Percentiles rank a stretch among this genome's conserved stretches.
Conservation (phyloP, 2,329 filamentous ascomycete genomes). For the Arthrinium puccinioides region DNA sequence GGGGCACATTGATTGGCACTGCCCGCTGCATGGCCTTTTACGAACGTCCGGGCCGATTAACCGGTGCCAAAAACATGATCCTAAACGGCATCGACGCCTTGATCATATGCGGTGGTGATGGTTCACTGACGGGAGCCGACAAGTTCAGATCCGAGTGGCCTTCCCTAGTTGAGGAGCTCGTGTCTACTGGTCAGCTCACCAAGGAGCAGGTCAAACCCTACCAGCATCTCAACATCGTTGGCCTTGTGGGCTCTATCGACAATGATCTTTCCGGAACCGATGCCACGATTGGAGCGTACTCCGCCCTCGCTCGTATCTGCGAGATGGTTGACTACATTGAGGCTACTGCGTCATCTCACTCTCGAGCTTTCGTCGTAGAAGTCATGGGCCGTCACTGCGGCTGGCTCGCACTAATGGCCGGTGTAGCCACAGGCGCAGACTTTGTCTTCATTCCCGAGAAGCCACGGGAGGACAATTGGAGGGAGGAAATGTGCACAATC, state of each 20-base stretch:
- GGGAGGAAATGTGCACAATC: constrained; percentile 75
- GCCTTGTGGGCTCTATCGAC: constrained; percentile 93
- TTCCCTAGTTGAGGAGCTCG: constrained; percentile 75
- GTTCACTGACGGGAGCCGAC: constrained; percentile 91
- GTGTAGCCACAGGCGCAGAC: constrained; percentile 89
- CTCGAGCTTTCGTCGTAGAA: constrained; percentile 92
- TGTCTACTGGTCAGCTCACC: constrained; percentile 64
- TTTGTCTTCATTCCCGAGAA: constrained; percentile 97
- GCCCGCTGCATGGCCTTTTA: constrained; percentile 90
- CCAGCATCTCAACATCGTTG: constrained; percentile 88
- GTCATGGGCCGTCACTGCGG: constrained; percentile 98
- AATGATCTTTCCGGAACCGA: constrained; percentile 97
- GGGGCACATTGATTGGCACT: constrained; percentile 92
- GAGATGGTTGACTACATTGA: constrained; percentile 96
- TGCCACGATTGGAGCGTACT: constrained; percentile 95
- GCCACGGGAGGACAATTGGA: constrained; percentile 81
- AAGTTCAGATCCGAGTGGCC: constrained; percentile 91
- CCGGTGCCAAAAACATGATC: constrained; percentile 91
- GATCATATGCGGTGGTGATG: constrained; percentile 95
- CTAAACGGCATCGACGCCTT: constrained; percentile 88
- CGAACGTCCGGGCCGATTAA: constrained; percentile 75
- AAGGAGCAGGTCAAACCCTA: constrained; percentile 67
- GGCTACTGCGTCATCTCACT: constrained; percentile 88
- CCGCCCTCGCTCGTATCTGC: constrained; percentile 85
- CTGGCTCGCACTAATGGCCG: constrained; percentile 94